These are phyloP conservation scores for Lecanicillium sp. DNA, from an alignment of 2,329 filamentous ascomycete species.

Conservation along the genomic window DNA sequence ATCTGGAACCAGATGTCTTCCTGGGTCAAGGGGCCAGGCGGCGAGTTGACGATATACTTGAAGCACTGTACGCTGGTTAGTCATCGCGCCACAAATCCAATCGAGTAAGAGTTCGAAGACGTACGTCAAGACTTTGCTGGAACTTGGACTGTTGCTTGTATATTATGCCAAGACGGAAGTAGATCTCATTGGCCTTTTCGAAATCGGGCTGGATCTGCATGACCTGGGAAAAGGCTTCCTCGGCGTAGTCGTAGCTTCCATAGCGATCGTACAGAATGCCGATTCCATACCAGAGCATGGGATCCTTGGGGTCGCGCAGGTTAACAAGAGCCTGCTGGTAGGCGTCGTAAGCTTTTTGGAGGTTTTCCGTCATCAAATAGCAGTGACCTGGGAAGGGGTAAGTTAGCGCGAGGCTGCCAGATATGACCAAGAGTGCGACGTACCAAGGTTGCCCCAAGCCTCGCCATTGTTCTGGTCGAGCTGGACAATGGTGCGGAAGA, in stretches of 20 bases:
- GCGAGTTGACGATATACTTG: conserved; percentile 92
- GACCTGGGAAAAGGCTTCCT: conserved; percentile 96
- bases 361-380: conserved; percentile 96
- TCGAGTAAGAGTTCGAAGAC: conserved; percentile 15
- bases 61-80: conserved; percentile 61
- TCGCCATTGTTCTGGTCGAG: conserved; percentile 85
- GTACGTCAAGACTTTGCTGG: conserved; percentile 80
- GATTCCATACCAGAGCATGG: conserved; percentile 97
- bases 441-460: conserved; percentile 92
- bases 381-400: conserved; percentile 64
- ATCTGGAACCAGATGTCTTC: conserved; percentile 99
- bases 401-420: conserved; percentile 1
- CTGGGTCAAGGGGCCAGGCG: conserved; percentile 85
- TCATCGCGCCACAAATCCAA: too few species aligned
- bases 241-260: conserved; percentile 91
- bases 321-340: conserved; percentile 96
- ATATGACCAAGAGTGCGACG: conserved; percentile 17
- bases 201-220: conserved; percentile 98
- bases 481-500: conserved; percentile 83
- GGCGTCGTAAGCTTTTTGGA: conserved; percentile 92
- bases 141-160: conserved; percentile 99
- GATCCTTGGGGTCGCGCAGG: conserved; percentile 89
- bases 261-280: conserved; percentile 96
- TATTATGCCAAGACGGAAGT: conserved; percentile 97
- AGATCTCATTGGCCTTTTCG: conserved; percentile 98